A percentile compares a stretch with the other conserved stretches of the same genome.
Evolutionary conservation across 1,284 basidiomycete genomes (phyloP).

Genomic region (Rhodotorula sp.): DNA sequence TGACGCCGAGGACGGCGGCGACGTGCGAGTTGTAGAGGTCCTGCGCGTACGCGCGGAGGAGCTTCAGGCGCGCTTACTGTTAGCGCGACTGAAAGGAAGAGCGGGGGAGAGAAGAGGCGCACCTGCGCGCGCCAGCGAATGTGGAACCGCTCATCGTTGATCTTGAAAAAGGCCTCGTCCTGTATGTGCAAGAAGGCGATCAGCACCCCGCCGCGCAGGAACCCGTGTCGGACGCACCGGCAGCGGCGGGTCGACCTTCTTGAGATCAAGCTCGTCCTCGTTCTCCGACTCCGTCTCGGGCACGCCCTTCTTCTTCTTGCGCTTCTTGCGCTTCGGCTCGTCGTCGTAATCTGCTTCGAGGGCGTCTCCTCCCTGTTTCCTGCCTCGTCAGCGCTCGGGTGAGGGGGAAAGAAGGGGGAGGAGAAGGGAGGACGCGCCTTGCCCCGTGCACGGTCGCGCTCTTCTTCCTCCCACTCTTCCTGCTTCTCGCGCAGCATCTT

Average conservation of each 20-base stretch:
- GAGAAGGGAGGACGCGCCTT: constrained; percentile 14
- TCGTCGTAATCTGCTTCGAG: constrained; percentile 12
- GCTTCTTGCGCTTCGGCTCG: constrained; percentile 27
- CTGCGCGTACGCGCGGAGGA: constrained; percentile 70
- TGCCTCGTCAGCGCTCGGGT: background rate
- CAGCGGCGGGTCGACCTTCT: constrained; percentile 24
- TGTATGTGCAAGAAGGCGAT: constrained; percentile 47
- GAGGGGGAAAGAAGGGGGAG: background rate
- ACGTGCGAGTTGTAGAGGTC: constrained; percentile 77
- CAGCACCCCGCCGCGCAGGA: background rate
- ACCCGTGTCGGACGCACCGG: constrained; percentile 14
- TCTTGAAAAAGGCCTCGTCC: constrained; percentile 73
- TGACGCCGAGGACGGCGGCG: constrained; percentile 68
- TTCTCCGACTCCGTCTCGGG: constrained; percentile 10
- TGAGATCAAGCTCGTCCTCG: constrained; percentile 2
- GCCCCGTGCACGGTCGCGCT: constrained; percentile 27
- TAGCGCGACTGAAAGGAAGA: background rate
- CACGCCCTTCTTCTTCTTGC: constrained; percentile 5
- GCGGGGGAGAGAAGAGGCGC: constrained; percentile 38
- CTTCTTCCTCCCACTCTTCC: constrained; percentile 26
- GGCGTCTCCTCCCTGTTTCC: constrained; percentile 8
- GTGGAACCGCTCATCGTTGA: constrained; percentile 87
- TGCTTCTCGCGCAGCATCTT: constrained; percentile 26
- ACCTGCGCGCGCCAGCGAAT: constrained; percentile 85
- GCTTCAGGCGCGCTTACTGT: constrained; percentile 53